Evolutionary conservation across 106 monocot species (phyloP).

Genomic region (Acorus calamus): DNA sequence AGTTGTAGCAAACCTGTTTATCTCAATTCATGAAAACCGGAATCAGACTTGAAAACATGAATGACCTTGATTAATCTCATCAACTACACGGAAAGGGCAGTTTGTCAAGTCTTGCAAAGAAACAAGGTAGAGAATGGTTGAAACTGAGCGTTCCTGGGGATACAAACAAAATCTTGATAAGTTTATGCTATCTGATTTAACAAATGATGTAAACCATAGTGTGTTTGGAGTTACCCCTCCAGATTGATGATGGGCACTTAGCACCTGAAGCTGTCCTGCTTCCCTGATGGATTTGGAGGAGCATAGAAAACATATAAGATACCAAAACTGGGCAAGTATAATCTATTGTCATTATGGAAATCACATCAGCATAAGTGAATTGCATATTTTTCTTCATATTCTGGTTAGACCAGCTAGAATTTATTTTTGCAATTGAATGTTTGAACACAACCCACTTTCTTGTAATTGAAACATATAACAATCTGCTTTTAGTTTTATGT

Average conservation of each 20-base stretch:
- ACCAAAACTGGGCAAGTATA: too few species aligned
- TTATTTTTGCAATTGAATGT: too few species aligned
- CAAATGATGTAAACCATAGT: too few species aligned
- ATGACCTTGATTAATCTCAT: slow-evolving; percentile 97
- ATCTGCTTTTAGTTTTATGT: too few species aligned
- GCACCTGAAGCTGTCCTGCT: slow-evolving; percentile 77
- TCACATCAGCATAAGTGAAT: too few species aligned
- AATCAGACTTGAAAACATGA: not conserved
- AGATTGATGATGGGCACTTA: slow-evolving; percentile 95
- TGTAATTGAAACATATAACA: too few species aligned
- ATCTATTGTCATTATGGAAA: too few species aligned
- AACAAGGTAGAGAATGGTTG: slow-evolving; percentile 95
- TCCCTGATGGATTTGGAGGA: slow-evolving; percentile 36
- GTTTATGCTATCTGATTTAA: not conserved
- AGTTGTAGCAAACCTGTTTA: not conserved
- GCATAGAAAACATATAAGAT: too few species aligned
- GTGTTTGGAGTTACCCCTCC: slow-evolving; percentile 53
- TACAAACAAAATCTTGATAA: not conserved
- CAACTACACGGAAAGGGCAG: slow-evolving; percentile 97
- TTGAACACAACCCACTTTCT: too few species aligned
- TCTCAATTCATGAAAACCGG: not conserved
- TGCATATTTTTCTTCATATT: too few species aligned
- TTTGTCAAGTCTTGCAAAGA: slow-evolving; percentile 98
- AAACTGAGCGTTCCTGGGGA: slow-evolving; percentile 82
- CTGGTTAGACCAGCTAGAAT: too few species aligned